Evolutionary conservation across 139 green algal species (phyloP).

Genomic region (Coccomyxa sp.): DNA sequence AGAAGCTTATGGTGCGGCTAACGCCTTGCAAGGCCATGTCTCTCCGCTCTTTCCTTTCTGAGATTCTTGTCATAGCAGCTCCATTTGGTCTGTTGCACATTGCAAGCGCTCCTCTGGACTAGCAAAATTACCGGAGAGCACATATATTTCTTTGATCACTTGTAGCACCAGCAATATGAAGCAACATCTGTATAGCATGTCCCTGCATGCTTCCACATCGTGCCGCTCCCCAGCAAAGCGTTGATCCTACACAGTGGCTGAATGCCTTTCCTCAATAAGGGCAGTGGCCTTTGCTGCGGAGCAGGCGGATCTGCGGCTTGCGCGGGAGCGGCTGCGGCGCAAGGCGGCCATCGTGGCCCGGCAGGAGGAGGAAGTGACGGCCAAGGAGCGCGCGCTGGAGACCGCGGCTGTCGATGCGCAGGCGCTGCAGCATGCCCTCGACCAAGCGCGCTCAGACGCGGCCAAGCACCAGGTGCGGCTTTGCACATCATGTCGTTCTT

Average conservation of each 20-base stretch:
- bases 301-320: constrained; percentile 60
- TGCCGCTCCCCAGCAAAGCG: neutral
- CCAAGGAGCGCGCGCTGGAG: constrained; percentile 29
- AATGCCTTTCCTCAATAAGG: too few species aligned
- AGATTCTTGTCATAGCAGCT: neutral
- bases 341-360: constrained; percentile 68
- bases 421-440: neutral
- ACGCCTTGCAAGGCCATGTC: neutral
- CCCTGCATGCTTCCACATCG: neutral
- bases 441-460: neutral
- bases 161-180: neutral
- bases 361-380: constrained; percentile 76
- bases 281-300: too few species aligned
- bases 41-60: neutral
- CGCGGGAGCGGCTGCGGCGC: constrained; percentile 69
- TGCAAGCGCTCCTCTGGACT: neutral
- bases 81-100: too few species aligned
- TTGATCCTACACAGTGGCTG: neutral
- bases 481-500: neutral
- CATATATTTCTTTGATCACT: neutral
- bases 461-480: neutral
- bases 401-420: constrained; percentile 15
- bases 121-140: neutral
- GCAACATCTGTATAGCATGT: neutral
- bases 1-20: constrained; percentile 65